These are phyloP conservation scores for Pseudogymnoascus sp. DNA, from an alignment of 2,329 filamentous ascomycete species.

Conservation along the genomic window DNA sequence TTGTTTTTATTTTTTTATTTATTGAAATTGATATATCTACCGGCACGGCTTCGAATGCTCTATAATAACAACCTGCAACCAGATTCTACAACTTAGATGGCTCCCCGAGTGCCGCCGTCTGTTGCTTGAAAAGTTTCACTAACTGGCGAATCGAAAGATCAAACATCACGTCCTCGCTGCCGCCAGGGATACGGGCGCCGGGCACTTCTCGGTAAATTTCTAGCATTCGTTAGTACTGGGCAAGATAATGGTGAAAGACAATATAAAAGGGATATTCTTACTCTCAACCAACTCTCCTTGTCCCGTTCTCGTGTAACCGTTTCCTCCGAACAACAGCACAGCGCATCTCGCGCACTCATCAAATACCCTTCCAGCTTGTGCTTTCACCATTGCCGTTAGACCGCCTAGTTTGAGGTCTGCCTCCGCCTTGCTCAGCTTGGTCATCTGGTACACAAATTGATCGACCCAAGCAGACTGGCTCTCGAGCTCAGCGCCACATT, in stretches of 20 bases:
- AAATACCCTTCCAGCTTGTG: constrained; percentile 61
- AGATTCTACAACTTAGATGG: neutral
- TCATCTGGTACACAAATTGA: constrained; percentile 60
- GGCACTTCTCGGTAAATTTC: constrained; percentile 58
- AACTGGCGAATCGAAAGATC: constrained; percentile 62
- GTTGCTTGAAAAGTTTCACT: constrained; percentile 51
- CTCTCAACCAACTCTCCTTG: constrained; percentile 62
- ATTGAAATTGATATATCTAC: too few relatives aligned
- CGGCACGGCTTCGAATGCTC: neutral
- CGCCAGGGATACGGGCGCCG: constrained; percentile 54
- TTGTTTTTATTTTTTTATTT: too few relatives aligned
- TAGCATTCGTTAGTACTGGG: neutral
- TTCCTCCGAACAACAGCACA: constrained; percentile 64
- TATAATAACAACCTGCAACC: neutral
- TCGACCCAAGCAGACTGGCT: constrained; percentile 66
- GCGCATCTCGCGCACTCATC: constrained; percentile 63
- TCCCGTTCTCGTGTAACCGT: constrained; percentile 60
- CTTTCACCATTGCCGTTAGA: constrained; percentile 63
- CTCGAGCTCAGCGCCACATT: constrained; percentile 59
- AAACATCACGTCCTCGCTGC: constrained; percentile 64
- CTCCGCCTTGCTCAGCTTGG: constrained; percentile 48
- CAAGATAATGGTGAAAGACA: neutral
- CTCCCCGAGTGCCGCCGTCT: neutral
- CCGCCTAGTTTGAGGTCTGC: constrained; percentile 60
- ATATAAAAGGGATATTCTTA: neutral